These are phyloP conservation scores for Maudiozyma serrabonitensis DNA, from an alignment of 805 yeast genomes.

Conservation along the genomic window DNA sequence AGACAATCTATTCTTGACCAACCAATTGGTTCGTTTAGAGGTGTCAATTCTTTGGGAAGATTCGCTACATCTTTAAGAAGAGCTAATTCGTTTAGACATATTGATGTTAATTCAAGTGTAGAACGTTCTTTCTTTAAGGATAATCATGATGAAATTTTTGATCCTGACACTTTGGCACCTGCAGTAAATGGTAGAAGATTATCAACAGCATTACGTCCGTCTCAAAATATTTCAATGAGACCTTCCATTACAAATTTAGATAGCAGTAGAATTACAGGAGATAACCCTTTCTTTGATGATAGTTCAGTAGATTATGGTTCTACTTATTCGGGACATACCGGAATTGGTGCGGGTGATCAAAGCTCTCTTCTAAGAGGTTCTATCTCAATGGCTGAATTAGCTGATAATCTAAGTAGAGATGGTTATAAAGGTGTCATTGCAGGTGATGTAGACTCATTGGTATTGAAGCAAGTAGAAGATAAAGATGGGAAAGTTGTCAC, in stretches of 20 bases:
- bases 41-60: conserved; percentile 59
- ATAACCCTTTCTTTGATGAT: conserved; percentile 6
- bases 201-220: conserved; percentile 30
- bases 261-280: conserved; percentile 2
- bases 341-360: neutral
- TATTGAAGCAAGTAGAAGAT: conserved; percentile 56
- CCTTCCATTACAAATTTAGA: conserved; percentile 21
- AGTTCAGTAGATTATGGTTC: conserved; percentile 35
- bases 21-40: conserved; percentile 51
- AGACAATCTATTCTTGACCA: conserved; percentile 34
- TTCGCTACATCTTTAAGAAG: conserved; percentile 74
- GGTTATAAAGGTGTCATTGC: conserved; percentile 20
- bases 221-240: conserved; percentile 10
- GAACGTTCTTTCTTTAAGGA: conserved; percentile 55
- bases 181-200: conserved; percentile 53
- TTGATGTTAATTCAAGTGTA: conserved; percentile 33
- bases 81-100: conserved; percentile 63
- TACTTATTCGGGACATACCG: conserved; percentile 7
- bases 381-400: conserved; percentile 37
- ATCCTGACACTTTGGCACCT: conserved; percentile 61
- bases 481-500: conserved; percentile 61
- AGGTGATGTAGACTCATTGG: conserved; percentile 41
- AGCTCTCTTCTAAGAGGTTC: conserved; percentile 29
- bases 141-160: conserved; percentile 53
- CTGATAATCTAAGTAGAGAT: conserved; percentile 32